phyloP scores from a whole-genome alignment of 2,329 filamentous ascomycete species.

The Calonectria pseudoturangicola region DNA sequence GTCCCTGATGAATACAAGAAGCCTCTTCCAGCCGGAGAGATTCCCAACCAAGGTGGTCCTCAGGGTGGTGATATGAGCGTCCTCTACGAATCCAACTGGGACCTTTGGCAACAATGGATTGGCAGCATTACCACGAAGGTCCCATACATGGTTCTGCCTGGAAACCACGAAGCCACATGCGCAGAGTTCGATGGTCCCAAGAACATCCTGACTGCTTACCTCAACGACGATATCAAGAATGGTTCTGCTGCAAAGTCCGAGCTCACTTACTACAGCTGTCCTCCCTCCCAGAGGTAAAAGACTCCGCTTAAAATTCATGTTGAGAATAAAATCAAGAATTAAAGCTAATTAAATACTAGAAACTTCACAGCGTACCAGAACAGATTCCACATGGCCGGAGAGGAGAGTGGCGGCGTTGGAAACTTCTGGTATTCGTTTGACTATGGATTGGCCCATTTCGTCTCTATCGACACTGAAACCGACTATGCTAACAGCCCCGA shows the following conservation, averaged over 20 bases:
- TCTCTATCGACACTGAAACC: conserved; percentile 68
- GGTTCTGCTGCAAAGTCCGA: conserved; percentile 59
- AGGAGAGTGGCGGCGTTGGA: conserved; percentile 67
- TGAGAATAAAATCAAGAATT: not conserved
- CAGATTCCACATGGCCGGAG: conserved; percentile 71
- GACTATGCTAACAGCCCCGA: conserved; percentile 69
- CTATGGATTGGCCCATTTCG: conserved; percentile 72
- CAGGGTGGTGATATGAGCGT: conserved; percentile 69
- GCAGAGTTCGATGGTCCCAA: conserved; percentile 68
- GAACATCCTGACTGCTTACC: conserved; percentile 67
- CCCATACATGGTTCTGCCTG: conserved; percentile 70
- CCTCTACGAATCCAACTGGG: conserved; percentile 71
- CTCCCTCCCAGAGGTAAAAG: conserved; percentile 64
- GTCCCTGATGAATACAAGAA: conserved; percentile 63
- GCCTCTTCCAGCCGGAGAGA: conserved; percentile 67
- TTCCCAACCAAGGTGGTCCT: conserved; percentile 66
- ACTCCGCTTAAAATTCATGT: not conserved
- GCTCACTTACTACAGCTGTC: conserved; percentile 71
- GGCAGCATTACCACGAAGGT: conserved; percentile 63
- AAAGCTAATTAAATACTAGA: not conserved
- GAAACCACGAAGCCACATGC: conserved; percentile 70
- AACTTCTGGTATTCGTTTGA: conserved; percentile 75
- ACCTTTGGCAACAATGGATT: conserved; percentile 71
- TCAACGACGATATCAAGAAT: conserved; percentile 66
- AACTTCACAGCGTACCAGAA: conserved; percentile 72